Conservation (phyloP, 129 eudicot genomes). For the Saussurea involucrata region DNA sequence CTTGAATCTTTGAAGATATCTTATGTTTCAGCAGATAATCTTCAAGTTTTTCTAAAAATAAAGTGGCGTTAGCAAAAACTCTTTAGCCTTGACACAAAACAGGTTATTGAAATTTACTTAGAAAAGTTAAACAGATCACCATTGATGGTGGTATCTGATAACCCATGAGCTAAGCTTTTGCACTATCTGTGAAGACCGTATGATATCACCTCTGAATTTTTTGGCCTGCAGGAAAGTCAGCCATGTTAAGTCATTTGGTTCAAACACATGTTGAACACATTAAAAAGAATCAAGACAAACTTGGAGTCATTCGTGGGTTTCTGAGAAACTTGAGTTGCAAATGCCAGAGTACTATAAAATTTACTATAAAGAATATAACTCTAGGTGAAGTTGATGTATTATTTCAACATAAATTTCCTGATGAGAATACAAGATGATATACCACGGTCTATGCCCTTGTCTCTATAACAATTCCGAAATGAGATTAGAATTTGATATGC, state of each 20-base stretch:
- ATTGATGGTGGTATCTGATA: constrained; percentile 18
- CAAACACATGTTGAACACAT: no score
- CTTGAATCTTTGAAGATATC: no score
- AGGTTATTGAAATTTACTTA: no score
- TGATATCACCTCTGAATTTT: constrained; percentile 53
- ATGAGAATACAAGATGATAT: neutral
- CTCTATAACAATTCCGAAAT: neutral
- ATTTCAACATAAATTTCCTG: neutral
- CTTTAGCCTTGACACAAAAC: no score
- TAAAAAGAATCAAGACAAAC: no score
- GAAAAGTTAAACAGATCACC: constrained; percentile 12
- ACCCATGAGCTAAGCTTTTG: constrained; percentile 54
- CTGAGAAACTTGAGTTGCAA: neutral
- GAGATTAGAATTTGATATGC: neutral
- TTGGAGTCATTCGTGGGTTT: neutral
- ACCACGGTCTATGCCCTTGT: neutral
- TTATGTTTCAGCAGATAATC: no score
- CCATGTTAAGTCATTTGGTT: constrained; percentile 5
- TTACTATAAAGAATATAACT: neutral
- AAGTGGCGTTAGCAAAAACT: no score
- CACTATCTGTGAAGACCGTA: constrained; percentile 59
- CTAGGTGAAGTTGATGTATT: neutral
- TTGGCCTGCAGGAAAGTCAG: constrained; percentile 37
- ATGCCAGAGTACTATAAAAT: neutral
- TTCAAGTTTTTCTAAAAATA: no score